Base-by-base conservation (phyloP, 257 asterid genomes). In the Prunella vulgaris region DNA sequence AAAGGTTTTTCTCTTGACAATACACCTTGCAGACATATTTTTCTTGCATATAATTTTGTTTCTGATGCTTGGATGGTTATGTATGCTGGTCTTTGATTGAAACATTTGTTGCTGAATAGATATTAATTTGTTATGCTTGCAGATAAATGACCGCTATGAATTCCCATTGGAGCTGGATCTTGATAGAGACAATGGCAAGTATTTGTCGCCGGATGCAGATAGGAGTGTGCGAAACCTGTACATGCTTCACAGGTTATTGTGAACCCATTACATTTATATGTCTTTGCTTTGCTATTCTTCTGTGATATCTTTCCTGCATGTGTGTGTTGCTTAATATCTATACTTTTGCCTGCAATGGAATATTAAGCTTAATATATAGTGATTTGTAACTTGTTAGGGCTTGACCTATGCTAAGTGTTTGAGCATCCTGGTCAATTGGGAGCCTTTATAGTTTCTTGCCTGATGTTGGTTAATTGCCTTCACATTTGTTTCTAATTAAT, bases 111-210 rank as follows among this genome's bases (percentile, higher is more conserved):
- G 30, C 63, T 60, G 59, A 48, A 22, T 49, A 62, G 40, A 53
- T 68, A 49, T 59, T 52, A n/a, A 32, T 33, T 2, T 56, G 48
- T 57, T 56, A 38, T 35, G 63, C 52, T 49, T 66, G 83, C 88
- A 92, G 98, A 92, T 92, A 78, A 92, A 92, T 78, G 98, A 89
- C 61, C 94, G 95, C 38, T 92, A 92, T 79, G 96, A 92, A 76
- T 92, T 92, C 73, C 96, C 96, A 20, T 84, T 89, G 74, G 92
- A 92, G 82, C 94, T 92, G 72, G 95, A 92, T 75, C 96, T 92
- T 66, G 98, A 92, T 75, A 87, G 95, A 73, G 95, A 87, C 62
- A 77, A 86, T 42, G 97, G 98, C 21, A 92, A 92, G 76, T 92
- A 88, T 82, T 80, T 93, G 75, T 90, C 97, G 5, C 98, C 97